Conservation (phyloP, 2,329 filamentous ascomycete species). For the Monilinia fructigena region DNA sequence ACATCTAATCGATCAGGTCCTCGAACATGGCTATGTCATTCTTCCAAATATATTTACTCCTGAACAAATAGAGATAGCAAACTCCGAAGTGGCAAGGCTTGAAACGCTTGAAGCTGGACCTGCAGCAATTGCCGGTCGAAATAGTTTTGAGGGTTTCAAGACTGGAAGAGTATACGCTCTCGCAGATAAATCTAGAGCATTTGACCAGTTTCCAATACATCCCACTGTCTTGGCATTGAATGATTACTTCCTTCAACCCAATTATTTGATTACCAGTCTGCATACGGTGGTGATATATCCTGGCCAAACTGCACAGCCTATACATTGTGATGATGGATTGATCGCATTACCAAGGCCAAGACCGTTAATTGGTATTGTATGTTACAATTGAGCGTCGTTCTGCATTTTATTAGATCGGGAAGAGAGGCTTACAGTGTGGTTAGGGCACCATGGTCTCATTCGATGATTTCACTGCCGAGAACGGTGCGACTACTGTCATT, state of each 20-base stretch:
- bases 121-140: constrained; percentile 40
- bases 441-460: constrained; percentile 39
- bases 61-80: constrained; percentile 40
- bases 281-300: constrained; percentile 44
- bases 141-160: constrained; percentile 43
- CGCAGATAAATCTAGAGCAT: constrained; percentile 43
- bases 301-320: constrained; percentile 40
- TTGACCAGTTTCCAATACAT: constrained; percentile 44
- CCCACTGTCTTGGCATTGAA: constrained; percentile 43
- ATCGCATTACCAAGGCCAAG: constrained; percentile 36
- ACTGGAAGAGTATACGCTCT: constrained; percentile 44
- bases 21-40: constrained; percentile 44
- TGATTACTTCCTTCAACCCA: constrained; percentile 44
- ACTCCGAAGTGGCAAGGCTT: constrained; percentile 41
- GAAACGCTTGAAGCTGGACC: constrained; percentile 33
- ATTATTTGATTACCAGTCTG: constrained; percentile 42
- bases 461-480: constrained; percentile 37
- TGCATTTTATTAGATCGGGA: background rate
- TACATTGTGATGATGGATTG: constrained; percentile 42
- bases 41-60: constrained; percentile 41
- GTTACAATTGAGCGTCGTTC: background rate
- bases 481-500: constrained; percentile 39
- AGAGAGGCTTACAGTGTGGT: constrained; percentile 16
- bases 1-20: constrained; percentile 37
- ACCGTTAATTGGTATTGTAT: constrained; percentile 37